phyloP scores from a whole-genome alignment of 2,329 filamentous ascomycete genomes.

The Penicillium sp. region DNA sequence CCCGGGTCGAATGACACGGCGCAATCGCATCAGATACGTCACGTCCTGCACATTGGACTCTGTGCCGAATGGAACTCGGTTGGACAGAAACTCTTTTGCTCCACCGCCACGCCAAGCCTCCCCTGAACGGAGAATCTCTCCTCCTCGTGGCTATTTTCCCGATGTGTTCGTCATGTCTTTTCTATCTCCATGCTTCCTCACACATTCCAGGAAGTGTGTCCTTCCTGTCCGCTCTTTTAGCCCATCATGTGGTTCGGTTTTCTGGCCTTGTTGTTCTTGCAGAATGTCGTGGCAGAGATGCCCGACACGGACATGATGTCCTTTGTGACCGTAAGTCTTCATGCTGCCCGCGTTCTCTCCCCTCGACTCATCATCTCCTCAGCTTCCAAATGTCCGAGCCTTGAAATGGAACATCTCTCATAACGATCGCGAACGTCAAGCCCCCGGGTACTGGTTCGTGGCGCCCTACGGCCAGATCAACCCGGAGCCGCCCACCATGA shows the following conservation, averaged over 20 bases:
- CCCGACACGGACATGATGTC: constrained; percentile 32
- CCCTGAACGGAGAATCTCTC: constrained; percentile 4
- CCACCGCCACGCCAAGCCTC: not conserved
- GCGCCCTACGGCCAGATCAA: constrained; percentile 39
- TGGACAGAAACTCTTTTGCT: not conserved
- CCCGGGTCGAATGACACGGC: too few relatives aligned
- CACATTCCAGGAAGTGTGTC: constrained; percentile 12
- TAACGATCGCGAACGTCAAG: constrained; percentile 21
- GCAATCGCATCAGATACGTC: too few relatives aligned
- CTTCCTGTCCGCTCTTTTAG: constrained; percentile 29
- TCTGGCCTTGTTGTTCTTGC: constrained; percentile 22
- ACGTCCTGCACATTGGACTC: too few relatives aligned
- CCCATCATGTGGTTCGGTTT: constrained; percentile 22
- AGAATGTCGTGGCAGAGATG: constrained; percentile 19
- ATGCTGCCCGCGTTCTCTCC: not conserved
- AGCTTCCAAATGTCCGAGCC: constrained; percentile 29
- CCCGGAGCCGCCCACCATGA: constrained; percentile 21
- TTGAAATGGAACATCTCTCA: constrained; percentile 27
- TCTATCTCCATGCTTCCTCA: constrained; percentile 4
- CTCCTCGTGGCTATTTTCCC: constrained; percentile 4
- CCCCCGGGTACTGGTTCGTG: constrained; percentile 47
- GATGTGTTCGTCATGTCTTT: constrained; percentile 8
- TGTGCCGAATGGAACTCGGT: too few relatives aligned
- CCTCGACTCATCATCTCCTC: not conserved
- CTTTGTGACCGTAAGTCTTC: constrained; percentile 28